Base-by-base conservation (phyloP, 257 asterid species). In the Salvia rosmarinus region DNA sequence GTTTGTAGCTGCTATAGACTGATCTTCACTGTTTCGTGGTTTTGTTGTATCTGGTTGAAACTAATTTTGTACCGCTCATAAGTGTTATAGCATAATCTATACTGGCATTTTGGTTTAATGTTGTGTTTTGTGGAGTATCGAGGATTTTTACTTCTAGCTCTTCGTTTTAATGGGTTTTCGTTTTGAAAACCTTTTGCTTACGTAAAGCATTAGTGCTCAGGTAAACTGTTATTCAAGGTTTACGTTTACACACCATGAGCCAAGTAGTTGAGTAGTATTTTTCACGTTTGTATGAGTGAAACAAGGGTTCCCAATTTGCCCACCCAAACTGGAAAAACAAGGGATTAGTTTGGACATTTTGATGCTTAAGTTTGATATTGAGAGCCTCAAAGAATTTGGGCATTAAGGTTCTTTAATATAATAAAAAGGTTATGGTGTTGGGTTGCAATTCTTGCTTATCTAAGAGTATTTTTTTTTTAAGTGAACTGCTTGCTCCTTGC, bases 41-140 rank as follows among this genome's bases (percentile, higher is more conserved):
- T 68, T 67, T 43, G 71, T 3, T 25, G 68, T 12, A 35, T 70
- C 60, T 70, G 55, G 32, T 64, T 57, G 71, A 32, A 64, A 23
- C 65, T 65, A 23, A 37, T 64, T 70, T 11, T 16, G 70, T 61
- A 5, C 42, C 9, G 62, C 49, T 16, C 55, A 23, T 60, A 50
- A 13, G 19, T 49, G 19, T 20, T 61, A 40, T 34, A 21, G 77
- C 4, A 39, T 28, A 64, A 28, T 35, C 23, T 58, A 11, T 46
- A 11, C 9, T 50, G 52, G 62, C 14, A 11, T 25, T 72, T 39
- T 9, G 76, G 20, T 51, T 47, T 47, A 60, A 23, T 56, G 76
- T 37, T 37, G 62, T 37, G 52, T 62, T 4, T 42, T 17, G 34
- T 40, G 34, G 50, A 63, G 64, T 58, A 13, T 44, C 14, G 21